Evolutionary conservation across 2,329 filamentous ascomycete species (phyloP).

Genomic region (Colletotrichum sp.): DNA sequence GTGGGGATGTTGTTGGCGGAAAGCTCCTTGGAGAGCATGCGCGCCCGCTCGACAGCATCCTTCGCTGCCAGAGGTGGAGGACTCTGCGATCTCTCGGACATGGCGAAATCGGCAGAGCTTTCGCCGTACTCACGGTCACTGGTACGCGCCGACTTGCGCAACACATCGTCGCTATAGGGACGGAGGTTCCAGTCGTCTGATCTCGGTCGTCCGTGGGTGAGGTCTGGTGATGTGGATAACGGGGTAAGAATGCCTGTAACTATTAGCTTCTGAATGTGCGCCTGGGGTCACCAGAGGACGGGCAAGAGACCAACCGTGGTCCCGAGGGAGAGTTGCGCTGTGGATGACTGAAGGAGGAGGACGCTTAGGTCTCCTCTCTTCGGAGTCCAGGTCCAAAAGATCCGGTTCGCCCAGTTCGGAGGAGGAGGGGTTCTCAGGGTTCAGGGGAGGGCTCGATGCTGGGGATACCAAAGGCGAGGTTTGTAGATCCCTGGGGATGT

Average conservation of each 20-base stretch:
- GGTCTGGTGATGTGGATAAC: slow-evolving; percentile 57
- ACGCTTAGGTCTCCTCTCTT: slow-evolving; percentile 42
- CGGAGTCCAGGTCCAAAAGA: slow-evolving; percentile 67
- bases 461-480: slow-evolving; percentile 94
- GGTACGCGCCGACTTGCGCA: slow-evolving; percentile 51
- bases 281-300: not conserved
- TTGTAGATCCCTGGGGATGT: slow-evolving; percentile 90
- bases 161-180: slow-evolving; percentile 60
- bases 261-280: not conserved
- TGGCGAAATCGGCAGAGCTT: slow-evolving; percentile 41
- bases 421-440: slow-evolving; percentile 46
- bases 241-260: slow-evolving; percentile 56
- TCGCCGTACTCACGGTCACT: slow-evolving; percentile 36
- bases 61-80: slow-evolving; percentile 74
- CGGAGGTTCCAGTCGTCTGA: slow-evolving; percentile 59
- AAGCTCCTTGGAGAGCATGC: slow-evolving; percentile 84
- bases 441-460: slow-evolving; percentile 78
- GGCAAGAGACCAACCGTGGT: slow-evolving; percentile 31
- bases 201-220: slow-evolving; percentile 47
- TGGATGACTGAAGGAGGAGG: slow-evolving; percentile 51
- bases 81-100: slow-evolving; percentile 71
- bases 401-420: slow-evolving; percentile 70
- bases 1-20: slow-evolving; percentile 91
- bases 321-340: slow-evolving; percentile 33
- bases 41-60: slow-evolving; percentile 84